Base-by-base conservation (phyloP, 257 asterid genomes). In the Henckelia pumila region DNA sequence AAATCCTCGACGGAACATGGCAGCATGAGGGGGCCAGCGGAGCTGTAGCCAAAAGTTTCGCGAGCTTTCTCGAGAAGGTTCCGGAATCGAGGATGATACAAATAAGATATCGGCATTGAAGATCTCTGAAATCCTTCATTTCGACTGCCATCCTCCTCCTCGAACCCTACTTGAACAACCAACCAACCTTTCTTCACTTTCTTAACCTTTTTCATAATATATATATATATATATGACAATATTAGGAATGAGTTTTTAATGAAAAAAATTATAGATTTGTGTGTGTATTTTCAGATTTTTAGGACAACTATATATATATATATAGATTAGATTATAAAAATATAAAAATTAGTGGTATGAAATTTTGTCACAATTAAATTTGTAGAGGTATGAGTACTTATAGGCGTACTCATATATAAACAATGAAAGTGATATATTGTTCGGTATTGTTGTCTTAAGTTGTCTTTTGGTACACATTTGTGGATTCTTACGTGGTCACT, bases 101-200 rank as follows among this genome's bases (percentile, higher is more conserved):
- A 8, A 17, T 32, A n/a, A 2, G 23, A 60, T 9, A 60, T 17
- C 8, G 65, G 65, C 5, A 57, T 33, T 19, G 35, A 14, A 20
- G 9, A 61, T 8, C n/a, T 32, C 16, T 35, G 37, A 24, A 57
- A 57, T 7, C 19, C 14, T 1, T 14, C 24, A 0, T 56, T 63
- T 3, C 19, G 37, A 4, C 9, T 30, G 9, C 1, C 35, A 30
- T 30, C 35, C 2, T 68, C 72, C 23, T 28, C 63, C n/a, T 28
- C 30, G 6, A 59, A 59, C 30, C 63, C 63, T 33, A 59, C 63
- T 26, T 59, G 33, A 30, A 59, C 63, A 11, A 33, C 63, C 40
- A 68, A 17, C 44, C 58, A 23, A 10, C 72, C 72, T 68, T 68
- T 68, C 65, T 57, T 68, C 37, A 68, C 37, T 33, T 68, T 68